Base-by-base conservation (phyloP, 129 eudicot species). In the Helianthus annuus region DNA sequence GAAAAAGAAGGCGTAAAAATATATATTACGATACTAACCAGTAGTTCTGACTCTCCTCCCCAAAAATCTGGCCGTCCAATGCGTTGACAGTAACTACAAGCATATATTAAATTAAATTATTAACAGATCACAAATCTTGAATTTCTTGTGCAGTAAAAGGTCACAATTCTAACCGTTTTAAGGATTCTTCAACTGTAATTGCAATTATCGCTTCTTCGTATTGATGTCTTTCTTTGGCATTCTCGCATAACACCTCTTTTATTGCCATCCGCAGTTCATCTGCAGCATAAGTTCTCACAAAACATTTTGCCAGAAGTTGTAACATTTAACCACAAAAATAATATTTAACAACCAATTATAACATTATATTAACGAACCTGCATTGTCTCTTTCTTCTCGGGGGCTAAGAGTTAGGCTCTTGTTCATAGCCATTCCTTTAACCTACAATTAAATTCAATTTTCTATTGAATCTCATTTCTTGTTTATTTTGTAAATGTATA, bases 11-110 rank as follows among this genome's bases (percentile, higher is more conserved):
- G 64, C 52, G 3, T 70, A 39, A 39, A 24, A 3, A 58, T 58
- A 4, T 27, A 58, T 58, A 19, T 27, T 10, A 19, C 24, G 13
- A 48, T 63, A 84, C 98, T 82, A 66, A 90, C 98, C 92, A 94
- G 88, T 64, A 94, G 78, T 81, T 94, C 98, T 48, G 98, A 85
- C 77, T 94, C 98, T 72, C 98, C 98, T 71, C 98, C 98, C 98
- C 98, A 94, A 75, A 94, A 94, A 78, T 90, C 96, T 22, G 98
- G 71, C 63, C 88, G 85, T 78, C 86, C 93, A 71, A 94, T 90
- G 64, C 97, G 96, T 66, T 88, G 97, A 83, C 98, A 94, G 83
- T 94, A 94, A 66, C 98, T 90, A 60, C 68, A 75, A 67, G 71
- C 19, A 74, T 48, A 46, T 48, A 46, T 42, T 19, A 19, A 19